Evolutionary conservation across 192 early-diverging fungal species (phyloP).

Genomic region (Coemansia sp.): DNA sequence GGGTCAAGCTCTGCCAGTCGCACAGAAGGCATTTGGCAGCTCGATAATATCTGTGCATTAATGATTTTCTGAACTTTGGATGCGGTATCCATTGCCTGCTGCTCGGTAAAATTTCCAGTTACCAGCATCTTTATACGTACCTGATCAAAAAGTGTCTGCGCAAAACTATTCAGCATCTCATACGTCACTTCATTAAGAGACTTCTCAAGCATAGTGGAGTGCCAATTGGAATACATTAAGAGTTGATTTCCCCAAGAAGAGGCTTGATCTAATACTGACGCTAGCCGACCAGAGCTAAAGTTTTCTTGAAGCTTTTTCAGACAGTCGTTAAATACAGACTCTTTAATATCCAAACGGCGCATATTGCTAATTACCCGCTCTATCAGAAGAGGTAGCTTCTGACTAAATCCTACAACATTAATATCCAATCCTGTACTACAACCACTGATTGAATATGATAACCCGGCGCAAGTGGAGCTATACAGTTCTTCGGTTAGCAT

Average conservation of each 20-base stretch:
- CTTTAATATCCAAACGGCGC: slow-evolving; percentile 58
- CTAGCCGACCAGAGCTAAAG: too few relatives aligned
- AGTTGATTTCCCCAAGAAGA: too few relatives aligned
- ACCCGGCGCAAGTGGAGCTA: slow-evolving; percentile 76
- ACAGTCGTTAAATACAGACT: too few relatives aligned
- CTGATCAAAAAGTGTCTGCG: slow-evolving; percentile 63
- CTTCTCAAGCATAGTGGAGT: slow-evolving; percentile 30
- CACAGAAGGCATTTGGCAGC: not conserved
- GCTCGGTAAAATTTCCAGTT: slow-evolving; percentile 70
- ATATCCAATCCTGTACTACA: slow-evolving; percentile 63
- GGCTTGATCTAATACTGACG: too few relatives aligned
- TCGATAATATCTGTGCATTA: slow-evolving; percentile 55
- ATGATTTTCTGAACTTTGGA: slow-evolving; percentile 57
- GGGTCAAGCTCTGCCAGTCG: slow-evolving; percentile 16
- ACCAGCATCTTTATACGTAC: slow-evolving; percentile 72
- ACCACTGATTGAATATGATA: slow-evolving; percentile 62
- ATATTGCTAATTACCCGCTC: slow-evolving; percentile 63
- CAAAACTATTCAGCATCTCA: slow-evolving; percentile 69
- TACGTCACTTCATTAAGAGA: slow-evolving; percentile 69
- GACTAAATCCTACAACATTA: slow-evolving; percentile 72
- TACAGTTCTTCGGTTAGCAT: slow-evolving; percentile 77
- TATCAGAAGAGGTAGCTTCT: slow-evolving; percentile 69
- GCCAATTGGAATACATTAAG: too few relatives aligned
- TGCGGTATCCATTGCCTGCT: slow-evolving; percentile 61
- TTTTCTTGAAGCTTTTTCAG: too few relatives aligned